Evolutionary conservation across 2,329 filamentous ascomycete species (phyloP).

Genomic region (Zymoseptoria ardabiliae): DNA sequence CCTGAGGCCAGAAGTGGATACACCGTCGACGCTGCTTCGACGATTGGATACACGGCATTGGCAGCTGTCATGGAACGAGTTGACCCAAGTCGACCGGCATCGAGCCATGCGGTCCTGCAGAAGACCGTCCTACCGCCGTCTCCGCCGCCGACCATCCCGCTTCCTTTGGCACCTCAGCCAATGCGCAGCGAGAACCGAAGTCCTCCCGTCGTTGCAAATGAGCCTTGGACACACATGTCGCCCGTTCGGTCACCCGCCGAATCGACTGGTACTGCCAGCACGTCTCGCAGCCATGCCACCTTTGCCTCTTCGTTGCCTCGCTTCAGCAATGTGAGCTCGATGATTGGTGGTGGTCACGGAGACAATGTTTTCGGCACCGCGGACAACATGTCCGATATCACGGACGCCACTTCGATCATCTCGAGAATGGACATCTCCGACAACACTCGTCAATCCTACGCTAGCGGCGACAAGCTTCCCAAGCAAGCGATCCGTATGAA

Average conservation of each 20-base stretch:
- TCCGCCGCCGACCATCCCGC: not conserved
- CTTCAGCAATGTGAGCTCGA: conserved; percentile 14
- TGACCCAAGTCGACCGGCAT: conserved; percentile 14
- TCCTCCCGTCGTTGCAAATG: not conserved
- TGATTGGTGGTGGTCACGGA: conserved; percentile 1
- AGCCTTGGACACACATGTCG: not conserved
- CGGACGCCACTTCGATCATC: conserved; percentile 18
- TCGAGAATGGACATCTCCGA: conserved; percentile 11
- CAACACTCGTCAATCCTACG: conserved; percentile 24
- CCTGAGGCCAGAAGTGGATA: conserved; percentile 32
- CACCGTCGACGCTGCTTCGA: conserved; percentile 49
- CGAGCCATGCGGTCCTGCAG: not conserved
- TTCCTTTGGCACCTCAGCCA: not conserved
- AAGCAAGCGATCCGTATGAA: conserved; percentile 44
- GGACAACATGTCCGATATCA: conserved; percentile 3
- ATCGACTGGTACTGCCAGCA: not conserved
- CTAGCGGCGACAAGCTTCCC: conserved; percentile 35
- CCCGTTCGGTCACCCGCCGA: not conserved
- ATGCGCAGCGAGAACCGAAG: not conserved
- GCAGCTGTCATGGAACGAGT: conserved; percentile 52
- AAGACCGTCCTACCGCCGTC: not conserved
- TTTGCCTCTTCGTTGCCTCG: not conserved
- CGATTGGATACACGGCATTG: conserved; percentile 61
- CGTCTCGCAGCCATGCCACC: not conserved
- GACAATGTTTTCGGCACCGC: not conserved